phyloP scores from a whole-genome alignment of 179 eudicot species.

The Drosera spatulata region DNA sequence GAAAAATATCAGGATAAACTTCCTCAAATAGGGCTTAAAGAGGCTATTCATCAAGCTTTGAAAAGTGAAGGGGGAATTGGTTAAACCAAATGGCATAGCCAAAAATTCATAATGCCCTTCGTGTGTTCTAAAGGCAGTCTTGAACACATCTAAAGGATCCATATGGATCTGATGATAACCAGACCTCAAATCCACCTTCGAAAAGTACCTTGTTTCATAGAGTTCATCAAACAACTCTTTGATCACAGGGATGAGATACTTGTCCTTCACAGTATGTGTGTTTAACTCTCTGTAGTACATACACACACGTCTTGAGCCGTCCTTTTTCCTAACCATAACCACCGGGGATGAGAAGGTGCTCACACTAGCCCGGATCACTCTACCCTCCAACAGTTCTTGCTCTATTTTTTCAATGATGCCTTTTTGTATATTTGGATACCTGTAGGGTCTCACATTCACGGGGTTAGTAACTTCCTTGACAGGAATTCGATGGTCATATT shows the following conservation, averaged over 20 bases:
- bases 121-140: slow-evolving; percentile 4
- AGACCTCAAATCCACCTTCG: slow-evolving; percentile 1
- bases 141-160: background rate
- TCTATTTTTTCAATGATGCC: background rate
- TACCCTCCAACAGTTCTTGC: background rate
- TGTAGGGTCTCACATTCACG: background rate
- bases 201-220: background rate
- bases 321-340: background rate
- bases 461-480: background rate
- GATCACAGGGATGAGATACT: background rate
- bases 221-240: background rate
- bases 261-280: background rate
- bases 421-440: background rate
- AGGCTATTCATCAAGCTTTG: slow-evolving; percentile 3
- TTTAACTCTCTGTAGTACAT: background rate
- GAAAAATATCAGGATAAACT: slow-evolving; percentile 4
- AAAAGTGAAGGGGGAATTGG: slow-evolving; percentile 6
- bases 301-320: background rate
- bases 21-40: background rate
- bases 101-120: slow-evolving; percentile 4
- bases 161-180: slow-evolving; percentile 7
- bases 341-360: background rate
- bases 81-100: slow-evolving; percentile 4
- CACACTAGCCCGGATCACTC: background rate
- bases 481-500: background rate